These are phyloP conservation scores for Hygrocybe coccinea DNA, from an alignment of 768 basidiomycete genomes.

Conservation along the genomic window DNA sequence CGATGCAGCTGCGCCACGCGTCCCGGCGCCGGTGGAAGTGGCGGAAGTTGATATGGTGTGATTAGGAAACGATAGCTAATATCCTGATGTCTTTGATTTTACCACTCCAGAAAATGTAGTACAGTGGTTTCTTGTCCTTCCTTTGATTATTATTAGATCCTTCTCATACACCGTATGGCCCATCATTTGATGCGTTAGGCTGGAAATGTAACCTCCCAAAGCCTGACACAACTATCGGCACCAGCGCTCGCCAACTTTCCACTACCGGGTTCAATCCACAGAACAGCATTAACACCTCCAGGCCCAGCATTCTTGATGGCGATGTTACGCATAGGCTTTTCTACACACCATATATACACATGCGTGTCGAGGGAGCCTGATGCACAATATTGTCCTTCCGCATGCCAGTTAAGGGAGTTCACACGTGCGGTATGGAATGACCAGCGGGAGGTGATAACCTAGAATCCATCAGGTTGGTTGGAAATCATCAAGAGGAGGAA, in stretches of 20 bases:
- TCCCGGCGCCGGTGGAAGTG: slow-evolving; percentile 10
- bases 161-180: too few species aligned
- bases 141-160: not conserved
- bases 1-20: slow-evolving; percentile 15
- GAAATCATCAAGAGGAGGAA: not conserved
- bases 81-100: not conserved
- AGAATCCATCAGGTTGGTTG: not conserved
- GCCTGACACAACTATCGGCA: slow-evolving; percentile 74
- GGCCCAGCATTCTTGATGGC: slow-evolving; percentile 82
- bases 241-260: slow-evolving; percentile 66
- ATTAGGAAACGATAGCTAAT: not conserved
- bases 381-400: slow-evolving; percentile 70
- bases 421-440: slow-evolving; percentile 81
- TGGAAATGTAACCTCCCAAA: slow-evolving; percentile 62
- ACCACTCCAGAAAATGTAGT: not conserved
- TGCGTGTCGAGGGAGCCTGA: slow-evolving; percentile 92
- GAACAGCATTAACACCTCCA: slow-evolving; percentile 76
- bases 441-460: slow-evolving; percentile 77
- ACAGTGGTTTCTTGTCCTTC: not conserved
- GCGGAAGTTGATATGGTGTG: slow-evolving; percentile 54
- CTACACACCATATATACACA: slow-evolving; percentile 82
- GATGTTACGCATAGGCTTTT: slow-evolving; percentile 65
- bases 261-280: slow-evolving; percentile 57
- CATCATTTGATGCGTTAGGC: slow-evolving; percentile 13
- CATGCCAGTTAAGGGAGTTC: slow-evolving; percentile 70